Evolutionary conservation across 768 basidiomycete species (phyloP).

Genomic region (Crassisporium funariophilum): DNA sequence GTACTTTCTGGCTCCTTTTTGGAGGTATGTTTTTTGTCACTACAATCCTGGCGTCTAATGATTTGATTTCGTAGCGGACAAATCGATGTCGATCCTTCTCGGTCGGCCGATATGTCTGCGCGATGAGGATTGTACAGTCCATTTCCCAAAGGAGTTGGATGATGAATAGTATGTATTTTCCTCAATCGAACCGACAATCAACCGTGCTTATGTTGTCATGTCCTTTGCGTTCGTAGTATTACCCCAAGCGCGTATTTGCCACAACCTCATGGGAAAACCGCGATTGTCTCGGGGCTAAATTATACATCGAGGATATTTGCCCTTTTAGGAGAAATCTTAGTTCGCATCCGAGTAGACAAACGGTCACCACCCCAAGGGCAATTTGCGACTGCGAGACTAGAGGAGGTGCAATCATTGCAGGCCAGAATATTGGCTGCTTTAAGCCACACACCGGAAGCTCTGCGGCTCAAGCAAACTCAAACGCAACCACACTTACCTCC

Average conservation of each 20-base stretch:
- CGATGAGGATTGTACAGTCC: conserved; percentile 89
- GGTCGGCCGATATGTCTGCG: conserved; percentile 84
- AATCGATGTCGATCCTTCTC: conserved; percentile 84
- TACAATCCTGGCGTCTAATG: conserved; percentile 10
- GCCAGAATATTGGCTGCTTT: conserved; percentile 74
- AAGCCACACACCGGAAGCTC: conserved; percentile 72
- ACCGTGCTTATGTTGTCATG: conserved; percentile 24
- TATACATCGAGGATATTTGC: conserved; percentile 87
- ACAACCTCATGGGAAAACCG: conserved; percentile 86
- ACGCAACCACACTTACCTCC: conserved; percentile 50
- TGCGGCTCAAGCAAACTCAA: conserved; percentile 65
- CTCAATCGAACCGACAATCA: conserved; percentile 30
- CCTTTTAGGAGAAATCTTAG: conserved; percentile 82
- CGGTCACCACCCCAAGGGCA: conserved; percentile 84
- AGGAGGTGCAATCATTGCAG: conserved; percentile 83
- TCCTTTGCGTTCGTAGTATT: conserved; percentile 52
- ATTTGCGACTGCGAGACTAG: conserved; percentile 80
- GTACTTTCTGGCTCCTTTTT: conserved; percentile 89
- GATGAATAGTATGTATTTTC: conserved; percentile 73
- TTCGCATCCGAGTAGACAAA: conserved; percentile 85
- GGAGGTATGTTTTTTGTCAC: conserved; percentile 57
- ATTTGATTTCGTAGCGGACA: conserved; percentile 61
- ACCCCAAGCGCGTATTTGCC: conserved; percentile 82
- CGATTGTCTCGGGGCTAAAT: conserved; percentile 84
- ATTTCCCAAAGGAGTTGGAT: conserved; percentile 86